Percentiles rank a stretch among this genome's conserved stretches.
These are phyloP conservation scores for Hypoxylon sp. DNA, from an alignment of 2,329 filamentous ascomycete genomes.

Conservation along the genomic window DNA sequence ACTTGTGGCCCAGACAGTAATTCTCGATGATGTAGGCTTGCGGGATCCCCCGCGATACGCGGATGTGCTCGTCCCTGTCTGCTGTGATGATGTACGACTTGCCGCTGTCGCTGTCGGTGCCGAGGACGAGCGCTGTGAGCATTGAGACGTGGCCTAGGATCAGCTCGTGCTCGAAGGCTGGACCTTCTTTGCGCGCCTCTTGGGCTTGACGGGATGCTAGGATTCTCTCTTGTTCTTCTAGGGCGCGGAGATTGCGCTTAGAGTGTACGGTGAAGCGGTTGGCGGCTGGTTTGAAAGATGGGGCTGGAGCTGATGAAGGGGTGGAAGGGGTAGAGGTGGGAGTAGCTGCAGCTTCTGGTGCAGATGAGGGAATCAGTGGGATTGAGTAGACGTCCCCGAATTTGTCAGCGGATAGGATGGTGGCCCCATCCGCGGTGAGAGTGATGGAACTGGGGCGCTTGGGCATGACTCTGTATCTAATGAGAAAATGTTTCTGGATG, in stretches of 20 bases:
- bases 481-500: conserved; percentile 47
- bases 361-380: conserved; percentile 69
- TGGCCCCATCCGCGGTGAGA: conserved; percentile 76
- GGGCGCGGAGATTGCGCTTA: conserved; percentile 70
- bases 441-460: conserved; percentile 86
- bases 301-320: conserved; percentile 38
- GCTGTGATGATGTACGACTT: conserved; percentile 67
- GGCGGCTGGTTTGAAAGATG: conserved; percentile 61
- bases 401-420: conserved; percentile 89
- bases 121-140: conserved; percentile 73
- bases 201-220: conserved; percentile 44
- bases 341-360: conserved; percentile 9
- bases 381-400: conserved; percentile 96
- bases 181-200: conserved; percentile 54
- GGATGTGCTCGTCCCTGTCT: conserved; percentile 80
- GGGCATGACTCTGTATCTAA: conserved; percentile 76
- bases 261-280: conserved; percentile 74
- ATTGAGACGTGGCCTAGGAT: conserved; percentile 95
- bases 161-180: conserved; percentile 79
- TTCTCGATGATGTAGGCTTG: conserved; percentile 90
- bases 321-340: conserved; percentile 41
- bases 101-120: conserved; percentile 53
- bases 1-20: conserved; percentile 88
- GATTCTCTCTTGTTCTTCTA: conserved; percentile 68
- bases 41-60: conserved; percentile 82